Evolutionary conservation across 129 eudicot species (phyloP), one percentile per base, ranked within the genome.

Genomic region (Ambrosia trifida): DNA sequence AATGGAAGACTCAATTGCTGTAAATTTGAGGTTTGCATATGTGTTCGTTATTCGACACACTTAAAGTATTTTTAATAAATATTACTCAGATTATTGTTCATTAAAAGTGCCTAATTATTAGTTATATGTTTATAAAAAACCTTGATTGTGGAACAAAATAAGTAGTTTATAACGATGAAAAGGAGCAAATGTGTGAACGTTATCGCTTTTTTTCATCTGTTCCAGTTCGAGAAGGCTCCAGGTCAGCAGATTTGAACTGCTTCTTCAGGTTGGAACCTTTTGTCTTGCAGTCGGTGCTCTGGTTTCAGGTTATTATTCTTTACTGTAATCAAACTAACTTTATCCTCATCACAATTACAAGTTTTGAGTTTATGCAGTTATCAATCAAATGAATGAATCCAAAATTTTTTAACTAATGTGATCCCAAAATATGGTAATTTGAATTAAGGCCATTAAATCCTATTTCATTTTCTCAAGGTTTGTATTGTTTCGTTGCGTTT

Each of bases 1-100:
- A 80, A 95, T 90, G 97, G 99, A 95, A 86, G 99, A 95, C 72
- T 95, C 99, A 2, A 90, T 95, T 64, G 85, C 96, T 69, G 99
- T 95, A 60, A 95, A 95, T 76, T 83, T 95, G 66, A 95, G 99
- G 99, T 95, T 72, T 66, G 83, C 78, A 60, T 59, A 36, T 18
- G 14, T 33, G 12, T 69, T 65, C 50, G 52, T 40, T 64, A 33
- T 68, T 3, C 7, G 3, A 24, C 58, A 68, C 12, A 12, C 44
- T 51, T 63, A 66, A 38, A 66, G 19, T 66, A 60, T 30, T n/a
- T 59, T 59, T 24, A 20, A 49, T 63, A 52, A 14, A 45, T 45
- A 30, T 11, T 66, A 12, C 20, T 66, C 71, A 66, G 14, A 13
- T 12, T 3, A 45, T 31, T 66, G 5, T 44, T 41, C 13, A 24